These are phyloP conservation scores for Phytophthora hybrid DNA, from an alignment of 352 stramenopile species.

Conservation along the genomic window DNA sequence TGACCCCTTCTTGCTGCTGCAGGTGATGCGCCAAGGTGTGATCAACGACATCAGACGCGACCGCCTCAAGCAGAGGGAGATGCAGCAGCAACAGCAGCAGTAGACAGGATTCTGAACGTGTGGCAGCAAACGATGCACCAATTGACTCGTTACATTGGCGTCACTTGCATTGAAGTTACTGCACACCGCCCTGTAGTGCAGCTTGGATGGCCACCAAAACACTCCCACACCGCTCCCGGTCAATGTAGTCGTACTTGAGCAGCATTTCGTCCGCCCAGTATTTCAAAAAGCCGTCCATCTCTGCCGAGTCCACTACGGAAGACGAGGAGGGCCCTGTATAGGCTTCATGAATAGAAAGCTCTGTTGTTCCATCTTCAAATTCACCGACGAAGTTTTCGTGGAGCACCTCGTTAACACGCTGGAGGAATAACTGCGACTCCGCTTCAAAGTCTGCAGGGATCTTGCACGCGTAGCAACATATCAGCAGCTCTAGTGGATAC, in stretches of 20 bases:
- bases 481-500: slow-evolving; percentile 52
- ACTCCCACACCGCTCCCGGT: slow-evolving; percentile 36
- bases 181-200: slow-evolving; percentile 9
- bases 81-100: slow-evolving; percentile 43
- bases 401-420: slow-evolving; percentile 28
- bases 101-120: slow-evolving; percentile 26
- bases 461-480: slow-evolving; percentile 49
- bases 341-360: background rate
- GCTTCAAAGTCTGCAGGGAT: slow-evolving; percentile 16
- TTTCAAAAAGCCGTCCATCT: slow-evolving; percentile 40
- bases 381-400: slow-evolving; percentile 4
- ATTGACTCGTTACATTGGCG: background rate
- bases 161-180: background rate
- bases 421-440: slow-evolving; percentile 35
- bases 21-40: slow-evolving; percentile 79
- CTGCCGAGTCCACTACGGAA: slow-evolving; percentile 14
- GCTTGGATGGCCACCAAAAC: slow-evolving; percentile 30
- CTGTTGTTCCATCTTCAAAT: background rate
- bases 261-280: slow-evolving; percentile 54
- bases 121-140: slow-evolving; percentile 11
- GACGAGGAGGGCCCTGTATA: background rate
- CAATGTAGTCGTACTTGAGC: slow-evolving; percentile 60
- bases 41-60: slow-evolving; percentile 86
- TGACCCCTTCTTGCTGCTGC: slow-evolving; percentile 12
- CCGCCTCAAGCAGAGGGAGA: slow-evolving; percentile 58